Percentiles rank a stretch among this genome's conserved stretches.
These are phyloP conservation scores for Rhododendron henanense DNA, from an alignment of 148 eudicot species.

Conservation along the genomic window DNA sequence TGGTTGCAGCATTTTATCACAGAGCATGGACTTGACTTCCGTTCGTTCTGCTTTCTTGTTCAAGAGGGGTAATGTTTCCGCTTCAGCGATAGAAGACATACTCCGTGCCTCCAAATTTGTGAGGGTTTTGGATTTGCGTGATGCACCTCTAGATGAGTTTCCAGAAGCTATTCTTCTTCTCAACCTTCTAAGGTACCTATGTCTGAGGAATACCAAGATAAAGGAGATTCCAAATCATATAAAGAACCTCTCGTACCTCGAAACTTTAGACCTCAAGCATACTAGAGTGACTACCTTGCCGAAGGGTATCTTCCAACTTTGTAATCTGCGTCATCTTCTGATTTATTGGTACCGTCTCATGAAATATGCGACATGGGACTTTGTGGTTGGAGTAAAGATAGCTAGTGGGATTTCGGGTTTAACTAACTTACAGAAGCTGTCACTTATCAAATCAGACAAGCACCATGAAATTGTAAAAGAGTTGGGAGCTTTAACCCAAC, in stretches of 20 bases:
- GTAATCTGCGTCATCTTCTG: slow-evolving; percentile 16
- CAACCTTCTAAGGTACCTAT: no score
- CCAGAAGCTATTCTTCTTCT: no score
- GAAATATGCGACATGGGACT: neutral
- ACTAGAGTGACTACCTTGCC: slow-evolving; percentile 21
- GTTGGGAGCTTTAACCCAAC: no score
- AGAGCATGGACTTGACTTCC: neutral
- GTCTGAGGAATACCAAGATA: no score
- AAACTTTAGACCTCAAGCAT: slow-evolving; percentile 34
- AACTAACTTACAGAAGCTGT: neutral
- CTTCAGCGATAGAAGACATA: no score
- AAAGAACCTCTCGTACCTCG: slow-evolving; percentile 22
- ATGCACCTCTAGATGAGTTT: no score
- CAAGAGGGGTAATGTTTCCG: neutral
- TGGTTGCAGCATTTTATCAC: neutral
- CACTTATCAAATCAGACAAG: slow-evolving; percentile 7
- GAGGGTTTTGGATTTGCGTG: neutral
- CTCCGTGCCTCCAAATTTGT: neutral
- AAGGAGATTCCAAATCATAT: slow-evolving; percentile 26
- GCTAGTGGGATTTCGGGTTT: neutral
- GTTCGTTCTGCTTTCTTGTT: neutral
- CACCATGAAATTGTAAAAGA: neutral
- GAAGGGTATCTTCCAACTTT: slow-evolving; percentile 16
- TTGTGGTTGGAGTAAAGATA: slow-evolving; percentile 4
- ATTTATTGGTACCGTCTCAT: neutral